Conservation (phyloP, 805 yeast genomes). For the Brettanomyces sp. region DNA sequence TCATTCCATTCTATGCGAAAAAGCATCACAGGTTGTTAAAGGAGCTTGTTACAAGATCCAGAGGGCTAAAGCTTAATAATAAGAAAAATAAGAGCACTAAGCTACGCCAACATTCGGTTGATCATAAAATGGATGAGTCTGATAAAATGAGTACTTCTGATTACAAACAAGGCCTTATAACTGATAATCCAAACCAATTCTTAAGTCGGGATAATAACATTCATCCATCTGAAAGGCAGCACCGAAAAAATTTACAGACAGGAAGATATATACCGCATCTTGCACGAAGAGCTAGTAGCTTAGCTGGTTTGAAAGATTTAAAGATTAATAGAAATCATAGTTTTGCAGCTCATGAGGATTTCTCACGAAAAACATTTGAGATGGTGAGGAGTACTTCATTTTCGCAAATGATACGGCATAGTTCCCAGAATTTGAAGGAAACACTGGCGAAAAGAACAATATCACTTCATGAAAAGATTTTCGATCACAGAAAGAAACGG, state of each 20-base stretch:
- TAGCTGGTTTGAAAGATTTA: constrained; percentile 8
- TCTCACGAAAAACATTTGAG: constrained; percentile 24
- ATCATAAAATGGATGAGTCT: background rate
- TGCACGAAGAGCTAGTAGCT: background rate
- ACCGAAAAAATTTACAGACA: background rate
- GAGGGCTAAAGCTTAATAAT: constrained; percentile 19
- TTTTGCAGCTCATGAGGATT: constrained; percentile 11
- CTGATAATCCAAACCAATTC: background rate
- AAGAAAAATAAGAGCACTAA: constrained; percentile 4
- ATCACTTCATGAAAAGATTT: constrained; percentile 4
- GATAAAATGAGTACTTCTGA: background rate
- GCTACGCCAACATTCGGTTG: background rate
- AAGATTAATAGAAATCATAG: constrained; percentile 18
- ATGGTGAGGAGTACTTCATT: constrained; percentile 21
- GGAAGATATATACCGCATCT: background rate
- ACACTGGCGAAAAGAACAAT: constrained; percentile 2
- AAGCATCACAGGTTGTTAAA: constrained; percentile 17
- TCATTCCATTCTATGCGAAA: constrained; percentile 23
- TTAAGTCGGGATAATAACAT: background rate
- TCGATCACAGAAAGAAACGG: constrained; percentile 13
- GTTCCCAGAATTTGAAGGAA: background rate
- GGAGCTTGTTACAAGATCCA: constrained; percentile 18
- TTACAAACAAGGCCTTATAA: background rate
- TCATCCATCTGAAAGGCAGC: background rate
- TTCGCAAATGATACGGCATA: constrained; percentile 3